Evolutionary conservation across 371 early-diverging fungal genomes (phyloP), one percentile per base, ranked within the genome.

Genomic region (Cokeromyces recurvatus): DNA sequence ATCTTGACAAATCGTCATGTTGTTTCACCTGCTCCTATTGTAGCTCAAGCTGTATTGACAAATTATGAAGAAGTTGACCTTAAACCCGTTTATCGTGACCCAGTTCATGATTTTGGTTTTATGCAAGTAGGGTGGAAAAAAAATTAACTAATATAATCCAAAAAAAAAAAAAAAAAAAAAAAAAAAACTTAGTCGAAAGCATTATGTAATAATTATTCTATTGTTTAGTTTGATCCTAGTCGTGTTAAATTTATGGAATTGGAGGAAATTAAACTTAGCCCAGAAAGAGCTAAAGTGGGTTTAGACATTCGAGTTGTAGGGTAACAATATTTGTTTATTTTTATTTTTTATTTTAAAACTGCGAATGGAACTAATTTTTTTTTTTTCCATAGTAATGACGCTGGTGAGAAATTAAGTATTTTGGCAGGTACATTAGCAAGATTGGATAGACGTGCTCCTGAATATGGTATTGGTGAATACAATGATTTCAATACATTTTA

Each of bases 41-140:
- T 90, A 12, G 93, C 91, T 8, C 87, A 83, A 57, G 86, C 90
- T 1, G 75, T 92, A 11, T 83, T 87, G 24, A 82, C 85, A 61
- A 86, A 96, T 59, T 88, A 93, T 60, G 95, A 94, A 59, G 91
- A 92, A 57, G 86, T 92, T 6, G 86, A 87, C 40, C 79, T 91
- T 31, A 61, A 68, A 39, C 85, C 91, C 3, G 78, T 94, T 15
- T 94, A 92, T 59, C 77, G 81, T 46, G 88, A 88, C 57, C 92
- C 90, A 15, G 72, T 94, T 22, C 95, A 95, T 61, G 95, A 95
- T 60, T 95, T 94, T 81, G 94, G 92, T 1, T 86, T 95, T 46
- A 59, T 59, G 59, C 50, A 46, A 43, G 59, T 59, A 53, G 27
- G 16, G n/a, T n/a, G n/a, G 10, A 19, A 32, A 31, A n/a, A 35